Evolutionary conservation across 1,284 basidiomycete species (phyloP).

Genomic region (Boletus sp.): DNA sequence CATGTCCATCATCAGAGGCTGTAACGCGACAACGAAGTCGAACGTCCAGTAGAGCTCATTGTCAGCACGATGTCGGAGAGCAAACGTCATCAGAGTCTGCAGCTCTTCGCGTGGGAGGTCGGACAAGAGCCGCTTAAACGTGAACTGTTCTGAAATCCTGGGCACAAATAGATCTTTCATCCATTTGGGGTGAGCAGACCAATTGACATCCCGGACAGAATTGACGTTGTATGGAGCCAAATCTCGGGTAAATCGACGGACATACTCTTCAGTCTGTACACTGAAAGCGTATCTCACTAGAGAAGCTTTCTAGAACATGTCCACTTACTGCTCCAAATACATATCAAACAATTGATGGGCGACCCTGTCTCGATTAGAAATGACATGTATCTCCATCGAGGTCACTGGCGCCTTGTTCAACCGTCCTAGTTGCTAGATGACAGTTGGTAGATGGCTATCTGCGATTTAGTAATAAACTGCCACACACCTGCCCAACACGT

Average conservation of each 20-base stretch:
- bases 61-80: conserved; percentile 52
- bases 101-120: conserved; percentile 41
- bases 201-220: conserved; percentile 47
- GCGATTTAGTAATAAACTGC: not conserved
- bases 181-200: conserved; percentile 44
- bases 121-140: conserved; percentile 38
- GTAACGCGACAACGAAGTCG: conserved; percentile 39
- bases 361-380: conserved; percentile 66
- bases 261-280: conserved; percentile 57
- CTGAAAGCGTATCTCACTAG: conserved; percentile 36
- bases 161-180: conserved; percentile 26
- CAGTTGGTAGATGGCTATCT: not conserved
- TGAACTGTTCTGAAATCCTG: conserved; percentile 38
- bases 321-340: conserved; percentile 64
- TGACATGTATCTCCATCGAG: conserved; percentile 64
- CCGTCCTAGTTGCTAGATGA: conserved; percentile 58
- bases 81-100: conserved; percentile 45
- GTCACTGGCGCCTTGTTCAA: conserved; percentile 53
- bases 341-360: conserved; percentile 68
- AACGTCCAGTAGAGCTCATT: conserved; percentile 59
- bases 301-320: not conserved
- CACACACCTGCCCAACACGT: conserved; percentile 51
- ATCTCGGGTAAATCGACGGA: conserved; percentile 54
- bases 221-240: conserved; percentile 45
- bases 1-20: conserved; percentile 39